Conservation (phyloP, 805 yeast species). For the Yarrowia sp. region DNA sequence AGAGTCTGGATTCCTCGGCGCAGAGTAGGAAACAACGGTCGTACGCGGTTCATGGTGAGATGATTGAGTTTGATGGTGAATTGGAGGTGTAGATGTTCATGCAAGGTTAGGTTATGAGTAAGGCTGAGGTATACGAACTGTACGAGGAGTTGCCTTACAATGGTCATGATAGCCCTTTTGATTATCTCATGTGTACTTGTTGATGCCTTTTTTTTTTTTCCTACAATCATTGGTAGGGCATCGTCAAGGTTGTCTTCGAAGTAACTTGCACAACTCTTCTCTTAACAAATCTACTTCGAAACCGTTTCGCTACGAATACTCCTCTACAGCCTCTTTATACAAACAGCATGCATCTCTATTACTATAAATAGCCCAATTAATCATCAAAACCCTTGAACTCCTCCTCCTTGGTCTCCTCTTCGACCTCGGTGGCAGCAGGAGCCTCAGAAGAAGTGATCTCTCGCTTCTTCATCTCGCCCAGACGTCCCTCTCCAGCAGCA, state of each 20-base stretch:
- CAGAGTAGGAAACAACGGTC: background rate
- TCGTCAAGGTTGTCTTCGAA: no score
- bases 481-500: conserved; percentile 43
- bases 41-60: conserved; percentile 10
- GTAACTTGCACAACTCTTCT: no score
- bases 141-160: no score
- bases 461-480: conserved; percentile 43
- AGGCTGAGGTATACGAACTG: background rate
- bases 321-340: background rate
- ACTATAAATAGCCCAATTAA: conserved; percentile 34
- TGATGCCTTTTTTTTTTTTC: no score
- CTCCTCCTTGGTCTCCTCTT: conserved; percentile 28
- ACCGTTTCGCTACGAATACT: background rate
- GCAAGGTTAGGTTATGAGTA: background rate
- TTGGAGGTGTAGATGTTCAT: background rate
- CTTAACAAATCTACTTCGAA: no score
- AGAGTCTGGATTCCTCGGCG: conserved; percentile 22
- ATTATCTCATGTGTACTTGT: no score
- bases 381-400: conserved; percentile 44
- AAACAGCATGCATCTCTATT: conserved; percentile 33
- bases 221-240: no score
- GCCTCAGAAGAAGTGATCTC: background rate
- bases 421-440: conserved; percentile 13
- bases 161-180: no score
- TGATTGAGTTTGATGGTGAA: background rate